These are phyloP conservation scores for Colletotrichum eleusines DNA, from an alignment of 2,329 filamentous ascomycete genomes.

Conservation along the genomic window DNA sequence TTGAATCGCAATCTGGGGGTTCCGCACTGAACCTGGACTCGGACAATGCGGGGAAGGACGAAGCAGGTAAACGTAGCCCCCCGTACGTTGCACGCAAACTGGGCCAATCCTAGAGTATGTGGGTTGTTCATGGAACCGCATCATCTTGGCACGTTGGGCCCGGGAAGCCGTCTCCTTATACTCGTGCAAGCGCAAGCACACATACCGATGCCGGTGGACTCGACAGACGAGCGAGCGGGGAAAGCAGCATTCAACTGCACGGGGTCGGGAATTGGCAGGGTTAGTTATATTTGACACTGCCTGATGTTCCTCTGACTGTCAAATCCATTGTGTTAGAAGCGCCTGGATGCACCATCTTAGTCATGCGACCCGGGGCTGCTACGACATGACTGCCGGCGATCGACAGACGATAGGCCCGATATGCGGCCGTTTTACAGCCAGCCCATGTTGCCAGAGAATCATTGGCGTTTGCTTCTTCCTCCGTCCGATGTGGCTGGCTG, in stretches of 20 bases:
- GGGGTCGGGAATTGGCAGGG: too few species aligned
- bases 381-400: too few species aligned
- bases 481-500: background rate
- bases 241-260: background rate
- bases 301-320: background rate
- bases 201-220: background rate
- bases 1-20: background rate
- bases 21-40: background rate
- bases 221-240: conserved; percentile 8
- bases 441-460: background rate
- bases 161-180: background rate
- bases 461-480: background rate
- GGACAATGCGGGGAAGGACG: conserved; percentile 13
- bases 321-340: background rate
- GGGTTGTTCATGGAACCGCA: background rate
- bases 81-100: background rate
- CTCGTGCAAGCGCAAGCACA: background rate
- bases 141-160: background rate
- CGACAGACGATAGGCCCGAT: conserved; percentile 10
- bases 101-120: background rate
- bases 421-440: background rate
- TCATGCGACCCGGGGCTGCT: background rate
- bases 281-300: background rate
- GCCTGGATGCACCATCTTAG: background rate
- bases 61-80: background rate